Evolutionary conservation across 1,139 yeast species (phyloP).

Genomic region (Candida freyschussii): DNA sequence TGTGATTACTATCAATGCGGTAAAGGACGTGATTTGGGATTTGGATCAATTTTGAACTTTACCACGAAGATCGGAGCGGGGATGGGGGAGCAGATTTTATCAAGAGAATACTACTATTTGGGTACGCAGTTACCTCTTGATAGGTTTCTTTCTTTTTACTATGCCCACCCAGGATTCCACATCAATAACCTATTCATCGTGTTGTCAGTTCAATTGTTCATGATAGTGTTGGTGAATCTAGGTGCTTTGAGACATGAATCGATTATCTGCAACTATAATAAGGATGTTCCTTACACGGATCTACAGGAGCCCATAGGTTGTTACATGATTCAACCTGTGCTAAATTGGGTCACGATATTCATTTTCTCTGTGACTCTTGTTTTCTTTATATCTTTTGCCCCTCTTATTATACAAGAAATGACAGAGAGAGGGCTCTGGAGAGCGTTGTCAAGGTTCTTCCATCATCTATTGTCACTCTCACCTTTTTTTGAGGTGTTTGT

Average conservation of each 20-base stretch:
- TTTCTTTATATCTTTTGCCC: constrained; percentile 78
- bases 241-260: constrained; percentile 64
- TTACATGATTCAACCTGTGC: constrained; percentile 65
- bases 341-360: constrained; percentile 77
- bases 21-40: constrained; percentile 86
- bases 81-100: constrained; percentile 87
- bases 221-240: constrained; percentile 61
- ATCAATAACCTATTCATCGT: constrained; percentile 76
- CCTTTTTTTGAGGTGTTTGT: constrained; percentile 87
- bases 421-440: constrained; percentile 70
- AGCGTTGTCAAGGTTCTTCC: constrained; percentile 53
- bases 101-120: constrained; percentile 77
- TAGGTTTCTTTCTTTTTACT: constrained; percentile 76
- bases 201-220: constrained; percentile 65
- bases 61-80: constrained; percentile 92
- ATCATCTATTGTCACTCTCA: constrained; percentile 68
- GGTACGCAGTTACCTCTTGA: constrained; percentile 80
- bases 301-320: constrained; percentile 68
- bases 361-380: constrained; percentile 79
- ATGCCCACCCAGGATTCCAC: constrained; percentile 92
- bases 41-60: constrained; percentile 76
- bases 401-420: constrained; percentile 72
- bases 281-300: constrained; percentile 54
- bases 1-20: constrained; percentile 90
- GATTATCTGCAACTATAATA: constrained; percentile 50